These are phyloP conservation scores for Clavariopsis aquatica DNA, from an alignment of 495 filamentous ascomycete genomes.

Conservation along the genomic window DNA sequence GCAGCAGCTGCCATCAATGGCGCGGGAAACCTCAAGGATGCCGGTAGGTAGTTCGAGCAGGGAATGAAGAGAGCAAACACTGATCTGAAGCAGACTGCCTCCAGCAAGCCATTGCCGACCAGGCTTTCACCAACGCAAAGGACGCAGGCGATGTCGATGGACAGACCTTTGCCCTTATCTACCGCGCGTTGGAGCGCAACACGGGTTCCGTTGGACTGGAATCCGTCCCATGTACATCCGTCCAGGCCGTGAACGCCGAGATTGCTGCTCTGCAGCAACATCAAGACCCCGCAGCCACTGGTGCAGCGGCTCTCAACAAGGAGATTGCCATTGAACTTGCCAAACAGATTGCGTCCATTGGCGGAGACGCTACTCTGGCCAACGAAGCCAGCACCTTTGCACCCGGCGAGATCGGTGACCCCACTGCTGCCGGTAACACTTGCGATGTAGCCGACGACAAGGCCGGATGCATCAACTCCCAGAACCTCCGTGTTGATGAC, in stretches of 20 bases:
- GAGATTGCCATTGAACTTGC: conserved; percentile 58
- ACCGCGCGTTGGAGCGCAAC: conserved; percentile 65
- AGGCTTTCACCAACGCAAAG: conserved; percentile 71
- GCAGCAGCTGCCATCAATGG: conserved; percentile 58
- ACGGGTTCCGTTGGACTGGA: conserved; percentile 58
- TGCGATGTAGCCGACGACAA: conserved; percentile 54
- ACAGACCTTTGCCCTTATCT: conserved; percentile 61
- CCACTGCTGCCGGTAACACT: conserved; percentile 59
- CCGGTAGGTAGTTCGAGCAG: conserved; percentile 19
- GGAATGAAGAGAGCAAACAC: neutral
- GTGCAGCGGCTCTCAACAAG: conserved; percentile 56
- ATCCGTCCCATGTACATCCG: conserved; percentile 54
- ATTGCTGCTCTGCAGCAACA: conserved; percentile 38
- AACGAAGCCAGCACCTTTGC: conserved; percentile 60
- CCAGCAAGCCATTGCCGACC: conserved; percentile 66
- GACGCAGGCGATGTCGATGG: conserved; percentile 58
- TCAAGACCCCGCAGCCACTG: conserved; percentile 56
- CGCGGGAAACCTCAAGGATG: conserved; percentile 57
- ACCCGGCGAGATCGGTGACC: conserved; percentile 59
- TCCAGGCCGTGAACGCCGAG: conserved; percentile 43
- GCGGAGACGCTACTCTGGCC: conserved; percentile 59
- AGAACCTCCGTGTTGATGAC: conserved; percentile 61
- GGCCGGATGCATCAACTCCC: conserved; percentile 63
- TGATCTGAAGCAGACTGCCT: conserved; percentile 56
- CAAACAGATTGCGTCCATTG: conserved; percentile 56